A percentile compares a stretch with the other conserved stretches of the same genome.
Conservation (phyloP, 179 eudicot species). For the Drosera spatulata region DNA sequence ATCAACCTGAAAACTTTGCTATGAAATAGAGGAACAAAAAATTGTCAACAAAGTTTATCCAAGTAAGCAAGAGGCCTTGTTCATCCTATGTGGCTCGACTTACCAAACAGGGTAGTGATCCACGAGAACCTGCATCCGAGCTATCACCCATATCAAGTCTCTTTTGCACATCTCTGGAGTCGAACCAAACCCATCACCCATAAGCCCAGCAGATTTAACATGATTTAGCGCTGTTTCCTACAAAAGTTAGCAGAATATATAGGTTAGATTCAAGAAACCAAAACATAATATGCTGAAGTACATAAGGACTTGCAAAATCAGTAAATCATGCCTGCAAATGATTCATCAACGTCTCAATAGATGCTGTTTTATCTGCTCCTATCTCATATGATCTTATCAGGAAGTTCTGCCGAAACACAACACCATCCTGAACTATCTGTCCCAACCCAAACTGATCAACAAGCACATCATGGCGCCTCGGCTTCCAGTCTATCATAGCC, state of each 20-base stretch:
- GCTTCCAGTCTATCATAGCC: constrained; percentile 94
- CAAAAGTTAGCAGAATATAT: background rate
- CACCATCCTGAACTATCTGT: constrained; percentile 69
- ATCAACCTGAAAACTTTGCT: no score
- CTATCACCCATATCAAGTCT: constrained; percentile 81
- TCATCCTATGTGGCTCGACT: background rate
- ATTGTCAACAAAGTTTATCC: no score
- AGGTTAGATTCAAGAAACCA: background rate
- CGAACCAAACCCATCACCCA: constrained; percentile 77
- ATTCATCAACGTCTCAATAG: constrained; percentile 89
- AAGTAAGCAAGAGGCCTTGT: no score
- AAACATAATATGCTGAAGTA: background rate
- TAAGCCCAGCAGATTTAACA: constrained; percentile 54
- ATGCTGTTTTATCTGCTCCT: constrained; percentile 92
- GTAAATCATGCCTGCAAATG: constrained; percentile 62
- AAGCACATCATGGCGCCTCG: constrained; percentile 63
- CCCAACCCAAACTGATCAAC: constrained; percentile 76
- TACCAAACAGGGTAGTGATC: constrained; percentile 90
- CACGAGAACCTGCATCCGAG: constrained; percentile 68
- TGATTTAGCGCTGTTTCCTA: constrained; percentile 93
- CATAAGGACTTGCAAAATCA: background rate
- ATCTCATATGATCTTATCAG: constrained; percentile 67
- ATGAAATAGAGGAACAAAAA: no score
- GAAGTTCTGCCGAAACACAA: constrained; percentile 26
- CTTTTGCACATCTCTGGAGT: constrained; percentile 79